Evolutionary conservation across 2,329 filamentous ascomycete genomes (phyloP), one percentile per base, ranked within the genome.

Genomic region (Xylaria digitata): DNA sequence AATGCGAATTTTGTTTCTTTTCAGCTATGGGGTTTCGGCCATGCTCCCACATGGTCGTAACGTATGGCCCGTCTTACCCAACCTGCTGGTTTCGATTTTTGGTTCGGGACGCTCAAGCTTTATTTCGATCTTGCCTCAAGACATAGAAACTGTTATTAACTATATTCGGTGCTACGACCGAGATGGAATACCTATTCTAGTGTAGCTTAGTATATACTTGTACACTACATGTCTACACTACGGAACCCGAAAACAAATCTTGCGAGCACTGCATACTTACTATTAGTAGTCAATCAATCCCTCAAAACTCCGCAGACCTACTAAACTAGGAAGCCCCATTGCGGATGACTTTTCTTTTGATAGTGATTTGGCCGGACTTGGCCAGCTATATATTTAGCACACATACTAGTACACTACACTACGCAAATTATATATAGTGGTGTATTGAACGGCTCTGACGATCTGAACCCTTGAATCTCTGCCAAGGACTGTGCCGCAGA

Each of bases 351-450:
- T 8, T 34, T 52, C 30, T 21, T 21, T 53, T 32, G 13, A 50
- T 19, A 5, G 48, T 15, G 30, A 30, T 50, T 53, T 37, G n/a
- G 19, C 30, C 30, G 30, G 21, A 3, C n/a, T 37, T 19, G 7
- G 13, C 26, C 13, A 13, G 37, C 5, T 53, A 50, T 53, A 53
- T 53, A 53, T 53, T 53, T 53, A 53, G 49, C 49, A 34, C 49
- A 19, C 21, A n/a, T n/a, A n/a, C n/a, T n/a, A n/a, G n/a, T n/a
- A n/a, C n/a, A n/a, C n/a, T n/a, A n/a, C n/a, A n/a, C 26, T 26
- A 21, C 1, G 17, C 11, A 17, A 49, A 15, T 40, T 40, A 40
- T 49, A 23, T 6, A n/a, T n/a, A n/a, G n/a, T n/a, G n/a, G n/a
- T n/a, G n/a, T n/a, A 32, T 32, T 32, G 15, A 9, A 32, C 6